Evolutionary conservation across 2,329 filamentous ascomycete species (phyloP), one percentile per base, ranked within the genome.

Genomic region (Grosmannia serpens): DNA sequence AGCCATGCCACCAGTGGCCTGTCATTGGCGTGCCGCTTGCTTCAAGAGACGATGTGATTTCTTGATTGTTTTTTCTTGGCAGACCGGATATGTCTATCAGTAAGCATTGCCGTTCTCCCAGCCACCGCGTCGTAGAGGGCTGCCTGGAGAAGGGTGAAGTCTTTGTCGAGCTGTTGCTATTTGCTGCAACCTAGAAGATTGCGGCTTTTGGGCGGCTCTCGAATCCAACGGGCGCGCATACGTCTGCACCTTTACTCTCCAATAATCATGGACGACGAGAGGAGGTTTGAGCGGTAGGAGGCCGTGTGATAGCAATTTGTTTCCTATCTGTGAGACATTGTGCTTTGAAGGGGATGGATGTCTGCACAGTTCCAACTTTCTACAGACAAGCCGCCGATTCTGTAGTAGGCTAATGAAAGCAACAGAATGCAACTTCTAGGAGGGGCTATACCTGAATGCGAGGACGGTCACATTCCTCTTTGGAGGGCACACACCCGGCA

Each of bases 181-280:
- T 80, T 1, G 70, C 70, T 3, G 77, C 71, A 9, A 78, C 55
- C 72, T 75, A 78, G 46, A 77, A 76, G 2, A 69, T 65, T 55
- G 69, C 70, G n/a, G 63, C 62, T 0, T 69, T 59, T 1, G 63
- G 44, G 0, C 50, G 60, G 0, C 71, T 65, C 60, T 79, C 70
- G 1, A 77, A 62, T 0, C 69, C 75, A 29, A 80, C 71, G 0
- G 77, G 70, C 0, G 77, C 73, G n/a, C 72, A 74, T 0, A 71
- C 71, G 2, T 67, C 62, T 2, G 77, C 77, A 0, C 77, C 77
- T 61, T 77, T 79, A 71, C 58, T 79, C 77, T 60, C 75, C 78
- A 8, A 80, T 62, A 62, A 73, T n/a, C n/a, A n/a, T n/a, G n/a
- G n/a, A n/a, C n/a, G n/a, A n/a, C n/a, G n/a, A n/a, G n/a, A n/a